Conservation (phyloP, 495 filamentous ascomycete genomes). For the Aspergillus bertholletiae region DNA sequence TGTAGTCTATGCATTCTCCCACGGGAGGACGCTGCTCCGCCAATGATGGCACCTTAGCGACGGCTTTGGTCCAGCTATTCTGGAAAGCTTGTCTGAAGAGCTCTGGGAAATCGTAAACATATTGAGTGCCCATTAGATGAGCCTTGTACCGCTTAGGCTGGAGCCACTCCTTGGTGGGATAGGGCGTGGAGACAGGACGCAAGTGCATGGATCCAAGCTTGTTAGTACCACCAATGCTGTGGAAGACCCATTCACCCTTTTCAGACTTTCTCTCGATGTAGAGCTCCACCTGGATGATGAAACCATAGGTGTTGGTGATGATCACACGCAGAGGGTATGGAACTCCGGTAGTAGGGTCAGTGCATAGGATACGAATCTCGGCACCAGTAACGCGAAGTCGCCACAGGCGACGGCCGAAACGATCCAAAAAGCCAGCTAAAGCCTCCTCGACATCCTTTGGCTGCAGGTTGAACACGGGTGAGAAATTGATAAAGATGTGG, state of each 20-base stretch:
- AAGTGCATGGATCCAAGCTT: conserved; percentile 96
- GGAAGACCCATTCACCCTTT: conserved; percentile 95
- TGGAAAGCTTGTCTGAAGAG: conserved; percentile 97
- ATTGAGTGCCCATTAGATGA: conserved; percentile 97
- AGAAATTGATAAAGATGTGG: conserved; percentile 99
- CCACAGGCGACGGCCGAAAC: conserved; percentile 94
- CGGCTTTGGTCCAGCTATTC: conserved; percentile 81
- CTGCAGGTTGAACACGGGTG: conserved; percentile 86
- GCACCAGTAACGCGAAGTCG: conserved; percentile 94
- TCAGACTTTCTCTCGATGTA: conserved; percentile 98
- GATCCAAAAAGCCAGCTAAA: conserved; percentile 89
- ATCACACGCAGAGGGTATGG: conserved; percentile 93
- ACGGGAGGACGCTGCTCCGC: conserved; percentile 75
- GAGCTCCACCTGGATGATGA: conserved; percentile 95
- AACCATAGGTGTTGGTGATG: conserved; percentile 98
- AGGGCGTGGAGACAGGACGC: conserved; percentile 83
- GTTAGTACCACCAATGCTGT: conserved; percentile 90
- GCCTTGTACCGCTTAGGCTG: conserved; percentile 99
- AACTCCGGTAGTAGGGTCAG: conserved; percentile 75
- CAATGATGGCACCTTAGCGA: conserved; percentile 65
- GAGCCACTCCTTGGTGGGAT: conserved; percentile 96
- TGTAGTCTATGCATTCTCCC: conserved; percentile 94
- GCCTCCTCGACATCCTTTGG: conserved; percentile 91
- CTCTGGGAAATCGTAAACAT: conserved; percentile 99
- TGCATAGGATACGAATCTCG: conserved; percentile 98